phyloP scores from a whole-genome alignment of 345 rosid species.

The Pistacia integerrima region DNA sequence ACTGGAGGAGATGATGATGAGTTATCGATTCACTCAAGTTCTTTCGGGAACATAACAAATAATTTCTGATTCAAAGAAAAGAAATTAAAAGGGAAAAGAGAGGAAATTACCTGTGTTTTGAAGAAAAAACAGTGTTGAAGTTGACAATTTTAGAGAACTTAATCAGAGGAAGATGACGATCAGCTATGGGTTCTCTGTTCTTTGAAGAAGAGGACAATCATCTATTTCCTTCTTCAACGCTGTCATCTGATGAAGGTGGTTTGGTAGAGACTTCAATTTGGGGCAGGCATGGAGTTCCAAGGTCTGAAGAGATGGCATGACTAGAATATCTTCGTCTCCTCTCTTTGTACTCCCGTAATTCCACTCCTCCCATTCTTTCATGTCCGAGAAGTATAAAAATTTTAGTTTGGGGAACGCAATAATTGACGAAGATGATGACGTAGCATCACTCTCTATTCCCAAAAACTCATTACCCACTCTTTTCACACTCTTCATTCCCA shows the following conservation, averaged over 20 bases:
- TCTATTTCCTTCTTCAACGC: not conserved
- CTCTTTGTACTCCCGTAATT: not conserved
- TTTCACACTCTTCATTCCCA: rapidly evolving
- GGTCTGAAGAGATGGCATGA: not conserved
- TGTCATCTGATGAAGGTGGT: not conserved
- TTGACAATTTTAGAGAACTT: too few relatives aligned
- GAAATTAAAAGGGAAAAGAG: too few relatives aligned
- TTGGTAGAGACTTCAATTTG: not conserved
- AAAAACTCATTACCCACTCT: not conserved
- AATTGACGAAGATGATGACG: not conserved
- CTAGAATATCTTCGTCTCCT: not conserved
- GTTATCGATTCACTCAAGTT: too few relatives aligned
- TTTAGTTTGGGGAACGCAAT: not conserved
- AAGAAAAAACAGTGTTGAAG: too few relatives aligned
- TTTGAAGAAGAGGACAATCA: too few relatives aligned
- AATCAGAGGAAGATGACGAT: too few relatives aligned
- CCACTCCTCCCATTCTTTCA: not conserved
- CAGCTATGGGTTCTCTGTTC: too few relatives aligned
- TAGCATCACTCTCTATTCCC: not conserved
- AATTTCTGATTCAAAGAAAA: too few relatives aligned
- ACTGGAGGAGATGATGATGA: too few relatives aligned
- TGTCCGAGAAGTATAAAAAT: rapidly evolving
- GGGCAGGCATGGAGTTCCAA: not conserved
- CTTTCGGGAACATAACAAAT: too few relatives aligned
- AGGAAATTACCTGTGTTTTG: too few relatives aligned